Base-by-base conservation (phyloP, 2,329 filamentous ascomycete genomes). In the Camptophora hylomeconis region DNA sequence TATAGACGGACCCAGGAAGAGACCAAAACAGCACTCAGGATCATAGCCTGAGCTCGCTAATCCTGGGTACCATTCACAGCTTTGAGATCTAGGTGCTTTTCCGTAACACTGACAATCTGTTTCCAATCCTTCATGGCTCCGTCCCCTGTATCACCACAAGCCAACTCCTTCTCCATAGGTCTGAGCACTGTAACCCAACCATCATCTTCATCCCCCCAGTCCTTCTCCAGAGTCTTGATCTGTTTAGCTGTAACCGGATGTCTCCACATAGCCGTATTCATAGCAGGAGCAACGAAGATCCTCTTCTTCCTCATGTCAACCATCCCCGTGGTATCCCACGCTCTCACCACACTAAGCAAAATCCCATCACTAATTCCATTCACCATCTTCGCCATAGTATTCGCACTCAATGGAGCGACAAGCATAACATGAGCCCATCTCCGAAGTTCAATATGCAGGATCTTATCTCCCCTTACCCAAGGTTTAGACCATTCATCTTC, bases 211-310 rank as follows among this genome's bases (percentile, higher is more conserved):
- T 45, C 32, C 5, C 75, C 76, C 83, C 84, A 93, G 33, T 84
- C 79, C 26, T 78, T 67, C 38, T 75, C 67, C 25, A 94, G 57
- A 0, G 79, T 60, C 21, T 58, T 58, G 20, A 93, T 55, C 39
- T 93, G 82, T 38, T 69, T 72, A 27, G 57, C 64, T 1, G 86
- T 93, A 24, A 92, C 60, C 2, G 84, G 86, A 49, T 94, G 83
- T 31, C 65, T 62, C 78, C 80, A 92, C 86, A 93, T 93, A 3
- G 76, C 74, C 14, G 73, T 83, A 51, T 94, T 93, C 82, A 93
- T 92, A 17, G 79, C 75, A 2, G 77, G 75, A 2, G 80, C 80
- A 0, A 87, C 78, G 2, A 89, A 46, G 19, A 92, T 82, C 39
- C 63, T 69, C 52, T 76, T 77, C 51, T 65, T 71, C 28, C 49